Percentiles rank a stretch among this genome's conserved stretches.
Evolutionary conservation across 768 basidiomycete species (phyloP).

Genomic region (Tulasnella sp.): DNA sequence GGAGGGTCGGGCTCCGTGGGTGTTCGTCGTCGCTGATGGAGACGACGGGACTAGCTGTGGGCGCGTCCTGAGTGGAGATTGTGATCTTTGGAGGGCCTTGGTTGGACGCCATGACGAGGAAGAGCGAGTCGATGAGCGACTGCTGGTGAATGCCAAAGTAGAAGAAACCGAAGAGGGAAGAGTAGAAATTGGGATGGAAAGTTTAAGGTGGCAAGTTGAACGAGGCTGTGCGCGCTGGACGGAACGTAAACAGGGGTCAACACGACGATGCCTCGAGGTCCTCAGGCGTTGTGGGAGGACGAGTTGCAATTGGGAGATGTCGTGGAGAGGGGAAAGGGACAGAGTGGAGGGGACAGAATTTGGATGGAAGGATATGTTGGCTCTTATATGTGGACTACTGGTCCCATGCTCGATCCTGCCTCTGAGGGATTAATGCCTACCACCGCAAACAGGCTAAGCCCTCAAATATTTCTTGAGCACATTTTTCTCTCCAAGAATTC

Average conservation of each 20-base stretch:
- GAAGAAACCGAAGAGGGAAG: not conserved
- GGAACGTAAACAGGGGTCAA: not conserved
- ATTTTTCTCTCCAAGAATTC: not conserved
- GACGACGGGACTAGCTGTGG: not conserved
- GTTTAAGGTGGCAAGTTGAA: not conserved
- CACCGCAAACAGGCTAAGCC: too few relatives aligned
- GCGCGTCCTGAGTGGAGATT: slow-evolving; percentile 4
- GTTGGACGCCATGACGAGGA: not conserved
- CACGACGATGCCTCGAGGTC: not conserved
- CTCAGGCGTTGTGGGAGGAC: not conserved
- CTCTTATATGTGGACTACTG: not conserved
- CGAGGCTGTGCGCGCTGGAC: not conserved
- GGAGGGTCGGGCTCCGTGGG: not conserved
- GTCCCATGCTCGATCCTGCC: not conserved
- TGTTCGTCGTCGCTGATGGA: not conserved
- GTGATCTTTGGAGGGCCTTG: not conserved
- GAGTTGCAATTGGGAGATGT: not conserved
- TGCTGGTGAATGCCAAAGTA: not conserved
- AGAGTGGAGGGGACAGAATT: not conserved
- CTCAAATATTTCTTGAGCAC: too few relatives aligned
- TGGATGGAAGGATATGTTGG: not conserved
- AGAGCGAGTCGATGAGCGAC: not conserved
- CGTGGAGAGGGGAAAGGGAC: not conserved
- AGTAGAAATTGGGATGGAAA: not conserved
- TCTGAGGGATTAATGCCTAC: too few relatives aligned